These are phyloP conservation scores for Aspergillus sclerotiicarbonarius DNA, from an alignment of 495 filamentous ascomycete species.

Conservation along the genomic window DNA sequence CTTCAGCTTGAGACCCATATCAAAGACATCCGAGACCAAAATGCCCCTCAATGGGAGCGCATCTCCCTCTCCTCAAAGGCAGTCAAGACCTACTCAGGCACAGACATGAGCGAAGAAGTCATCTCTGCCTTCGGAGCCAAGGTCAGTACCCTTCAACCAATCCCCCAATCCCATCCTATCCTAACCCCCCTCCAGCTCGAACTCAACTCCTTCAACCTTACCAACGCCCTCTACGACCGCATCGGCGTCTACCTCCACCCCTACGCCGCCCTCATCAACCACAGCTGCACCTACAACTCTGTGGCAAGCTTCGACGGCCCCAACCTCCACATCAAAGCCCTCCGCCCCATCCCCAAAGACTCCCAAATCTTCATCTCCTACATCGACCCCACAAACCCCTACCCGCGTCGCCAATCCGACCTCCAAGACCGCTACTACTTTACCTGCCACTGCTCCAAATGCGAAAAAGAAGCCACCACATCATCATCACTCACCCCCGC, in stretches of 20 bases:
- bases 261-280: slow-evolving; percentile 59
- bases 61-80: slow-evolving; percentile 54
- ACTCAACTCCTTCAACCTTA: slow-evolving; percentile 60
- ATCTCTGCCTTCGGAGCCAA: slow-evolving; percentile 42
- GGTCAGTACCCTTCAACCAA: slow-evolving; percentile 34
- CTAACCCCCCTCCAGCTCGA: slow-evolving; percentile 35
- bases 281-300: slow-evolving; percentile 70
- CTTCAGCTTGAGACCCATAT: slow-evolving; percentile 48
- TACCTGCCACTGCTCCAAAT: slow-evolving; percentile 59
- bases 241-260: slow-evolving; percentile 63
- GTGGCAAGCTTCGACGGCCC: slow-evolving; percentile 60
- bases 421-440: slow-evolving; percentile 64
- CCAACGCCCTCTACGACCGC: slow-evolving; percentile 54
- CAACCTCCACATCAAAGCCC: slow-evolving; percentile 43
- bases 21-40: slow-evolving; percentile 35
- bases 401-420: slow-evolving; percentile 44
- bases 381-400: slow-evolving; percentile 57
- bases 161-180: background rate
- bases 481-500: slow-evolving; percentile 11
- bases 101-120: slow-evolving; percentile 35
- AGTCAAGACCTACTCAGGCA: slow-evolving; percentile 50
- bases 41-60: slow-evolving; percentile 41
- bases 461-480: slow-evolving; percentile 26
- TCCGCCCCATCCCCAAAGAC: slow-evolving; percentile 46
- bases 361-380: slow-evolving; percentile 70